Percentiles rank a stretch among this genome's conserved stretches.
Conservation (phyloP, 805 yeast species). For the Saccharomycopsis vini region DNA sequence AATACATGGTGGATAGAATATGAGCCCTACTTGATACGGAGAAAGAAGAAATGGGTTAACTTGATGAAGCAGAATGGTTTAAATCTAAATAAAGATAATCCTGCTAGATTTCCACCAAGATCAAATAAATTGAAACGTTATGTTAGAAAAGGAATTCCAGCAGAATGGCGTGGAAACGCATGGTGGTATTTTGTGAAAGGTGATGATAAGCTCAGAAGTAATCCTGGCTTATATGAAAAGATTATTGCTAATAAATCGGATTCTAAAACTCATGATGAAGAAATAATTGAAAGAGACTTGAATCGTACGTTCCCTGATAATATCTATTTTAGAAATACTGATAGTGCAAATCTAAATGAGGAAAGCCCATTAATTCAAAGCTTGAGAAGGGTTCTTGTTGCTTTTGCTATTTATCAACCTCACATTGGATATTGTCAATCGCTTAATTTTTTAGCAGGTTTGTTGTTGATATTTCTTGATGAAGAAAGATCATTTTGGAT, state of each 20-base stretch:
- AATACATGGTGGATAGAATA: constrained; percentile 72
- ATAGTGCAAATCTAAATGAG: constrained; percentile 14
- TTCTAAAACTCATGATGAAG: constrained; percentile 65
- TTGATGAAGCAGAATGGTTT: constrained; percentile 65
- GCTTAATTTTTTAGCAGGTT: constrained; percentile 84
- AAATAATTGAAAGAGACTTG: constrained; percentile 88
- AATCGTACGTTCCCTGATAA: constrained; percentile 95
- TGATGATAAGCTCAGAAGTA: constrained; percentile 55
- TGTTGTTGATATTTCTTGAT: constrained; percentile 71
- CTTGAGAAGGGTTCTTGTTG: constrained; percentile 69
- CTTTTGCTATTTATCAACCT: constrained; percentile 81
- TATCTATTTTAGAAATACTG: constrained; percentile 53
- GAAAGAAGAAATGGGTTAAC: constrained; percentile 70
- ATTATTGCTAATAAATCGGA: constrained; percentile 50
- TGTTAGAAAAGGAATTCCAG: constrained; percentile 87
- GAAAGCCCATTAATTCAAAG: constrained; percentile 65
- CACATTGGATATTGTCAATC: constrained; percentile 95
- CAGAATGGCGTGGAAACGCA: constrained; percentile 94
- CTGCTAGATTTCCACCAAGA: constrained; percentile 64
- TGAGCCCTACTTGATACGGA: constrained; percentile 47
- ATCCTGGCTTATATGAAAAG: constrained; percentile 65
- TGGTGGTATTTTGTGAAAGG: constrained; percentile 96
- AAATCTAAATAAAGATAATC: constrained; percentile 35
- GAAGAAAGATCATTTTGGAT: constrained; percentile 95
- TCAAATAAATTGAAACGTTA: constrained; percentile 74